Evolutionary conservation across 108 stramenopile genomes (phyloP).

Genomic region (Fragilariopsis cylindrus): DNA sequence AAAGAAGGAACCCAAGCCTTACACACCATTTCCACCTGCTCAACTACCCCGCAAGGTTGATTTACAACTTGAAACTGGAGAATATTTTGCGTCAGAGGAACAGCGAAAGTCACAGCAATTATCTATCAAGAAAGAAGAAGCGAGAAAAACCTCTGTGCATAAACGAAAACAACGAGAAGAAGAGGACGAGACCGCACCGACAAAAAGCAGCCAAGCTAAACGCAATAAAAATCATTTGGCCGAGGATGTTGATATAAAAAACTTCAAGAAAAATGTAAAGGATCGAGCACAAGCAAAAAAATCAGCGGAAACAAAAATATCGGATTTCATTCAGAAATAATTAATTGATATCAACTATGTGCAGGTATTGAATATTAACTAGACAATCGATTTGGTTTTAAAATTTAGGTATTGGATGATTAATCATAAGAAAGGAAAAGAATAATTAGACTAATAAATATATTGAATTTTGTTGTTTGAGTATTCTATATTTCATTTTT

Average conservation of each 20-base stretch:
- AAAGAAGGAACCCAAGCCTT: constrained; percentile 77
- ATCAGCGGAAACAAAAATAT: neutral
- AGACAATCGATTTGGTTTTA: too few species aligned
- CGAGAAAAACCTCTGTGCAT: constrained; percentile 45
- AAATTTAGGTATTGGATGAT: too few species aligned
- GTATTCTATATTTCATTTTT: too few species aligned
- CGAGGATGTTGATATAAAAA: constrained; percentile 9
- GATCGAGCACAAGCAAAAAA: neutral
- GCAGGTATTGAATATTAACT: too few species aligned
- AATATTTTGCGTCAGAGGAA: constrained; percentile 82
- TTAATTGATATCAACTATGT: neutral
- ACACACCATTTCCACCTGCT: constrained; percentile 98
- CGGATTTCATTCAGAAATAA: constrained; percentile 14
- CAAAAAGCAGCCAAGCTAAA: neutral
- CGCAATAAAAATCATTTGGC: neutral
- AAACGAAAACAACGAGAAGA: constrained; percentile 60
- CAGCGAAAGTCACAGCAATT: constrained; percentile 67
- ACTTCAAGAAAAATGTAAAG: constrained; percentile 14
- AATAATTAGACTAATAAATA: too few species aligned
- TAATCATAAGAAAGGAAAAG: too few species aligned
- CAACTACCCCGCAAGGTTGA: constrained; percentile 94
- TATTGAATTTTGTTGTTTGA: too few species aligned
- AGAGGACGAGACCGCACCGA: constrained; percentile 38
- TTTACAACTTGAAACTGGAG: constrained; percentile 91
- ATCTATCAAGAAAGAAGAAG: constrained; percentile 40